Conservation (phyloP, 768 basidiomycete species). For the Auriscalpium microsporum region DNA sequence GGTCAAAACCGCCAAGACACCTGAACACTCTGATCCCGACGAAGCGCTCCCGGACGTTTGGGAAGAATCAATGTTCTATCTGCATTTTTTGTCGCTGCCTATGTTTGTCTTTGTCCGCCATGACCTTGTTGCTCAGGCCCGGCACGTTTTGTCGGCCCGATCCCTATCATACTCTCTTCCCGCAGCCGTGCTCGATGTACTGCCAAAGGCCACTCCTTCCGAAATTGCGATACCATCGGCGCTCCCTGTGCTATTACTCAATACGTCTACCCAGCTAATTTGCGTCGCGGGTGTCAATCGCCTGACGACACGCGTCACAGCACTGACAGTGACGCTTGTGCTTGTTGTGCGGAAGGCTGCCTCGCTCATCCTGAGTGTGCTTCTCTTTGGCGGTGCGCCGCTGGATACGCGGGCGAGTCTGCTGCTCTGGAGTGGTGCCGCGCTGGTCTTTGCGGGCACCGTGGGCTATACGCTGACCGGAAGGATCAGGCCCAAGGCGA, state of each 20-base stretch:
- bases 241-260: slow-evolving; percentile 56
- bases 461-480: slow-evolving; percentile 49
- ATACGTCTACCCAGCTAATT: slow-evolving; percentile 75
- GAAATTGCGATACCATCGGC: slow-evolving; percentile 46
- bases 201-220: slow-evolving; percentile 8
- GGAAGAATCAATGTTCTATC: slow-evolving; percentile 91
- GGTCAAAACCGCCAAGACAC: background rate
- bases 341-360: slow-evolving; percentile 76
- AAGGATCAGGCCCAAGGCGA: slow-evolving; percentile 16
- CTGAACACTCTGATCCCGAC: background rate
- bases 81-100: slow-evolving; percentile 73
- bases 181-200: slow-evolving; percentile 15
- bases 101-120: slow-evolving; percentile 58
- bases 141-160: slow-evolving; percentile 20
- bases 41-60: slow-evolving; percentile 31
- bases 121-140: slow-evolving; percentile 42
- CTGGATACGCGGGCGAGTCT: slow-evolving; percentile 23
- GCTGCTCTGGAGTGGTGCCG: slow-evolving; percentile 65
- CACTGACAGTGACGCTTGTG: slow-evolving; percentile 71
- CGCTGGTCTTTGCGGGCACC: slow-evolving; percentile 62
- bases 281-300: slow-evolving; percentile 86
- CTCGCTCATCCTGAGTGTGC: slow-evolving; percentile 65
- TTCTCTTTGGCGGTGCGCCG: slow-evolving; percentile 34
- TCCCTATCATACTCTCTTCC: background rate
- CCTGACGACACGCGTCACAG: slow-evolving; percentile 66